Evolutionary conservation across 805 yeast genomes (phyloP).

Genomic region (Saccharomycopsis lassenensis): DNA sequence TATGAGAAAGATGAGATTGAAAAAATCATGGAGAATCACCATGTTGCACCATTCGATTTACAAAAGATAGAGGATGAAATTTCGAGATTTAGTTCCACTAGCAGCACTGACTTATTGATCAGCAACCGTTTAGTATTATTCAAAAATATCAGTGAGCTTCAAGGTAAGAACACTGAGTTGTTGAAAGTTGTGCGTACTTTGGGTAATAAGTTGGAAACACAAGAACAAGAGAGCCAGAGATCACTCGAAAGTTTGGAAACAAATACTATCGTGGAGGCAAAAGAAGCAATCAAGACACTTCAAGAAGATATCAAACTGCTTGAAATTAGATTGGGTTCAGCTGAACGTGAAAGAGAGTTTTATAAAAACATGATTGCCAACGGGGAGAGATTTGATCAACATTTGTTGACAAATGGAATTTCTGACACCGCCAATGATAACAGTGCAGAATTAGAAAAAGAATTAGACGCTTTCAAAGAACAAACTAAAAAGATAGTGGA

Average conservation of each 20-base stretch:
- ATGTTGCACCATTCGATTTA: slow-evolving; percentile 23
- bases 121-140: slow-evolving; percentile 67
- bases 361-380: slow-evolving; percentile 23
- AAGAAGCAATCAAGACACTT: slow-evolving; percentile 52
- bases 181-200: slow-evolving; percentile 57
- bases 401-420: slow-evolving; percentile 1
- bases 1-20: slow-evolving; percentile 59
- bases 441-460: slow-evolving; percentile 23
- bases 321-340: slow-evolving; percentile 41
- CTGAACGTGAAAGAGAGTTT: slow-evolving; percentile 60
- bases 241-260: slow-evolving; percentile 32
- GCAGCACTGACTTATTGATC: slow-evolving; percentile 65
- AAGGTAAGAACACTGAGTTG: slow-evolving; percentile 64
- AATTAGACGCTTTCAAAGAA: slow-evolving; percentile 19
- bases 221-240: slow-evolving; percentile 34
- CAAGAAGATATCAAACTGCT: slow-evolving; percentile 46
- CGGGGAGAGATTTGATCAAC: no score
- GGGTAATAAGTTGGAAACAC: slow-evolving; percentile 58
- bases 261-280: slow-evolving; percentile 49
- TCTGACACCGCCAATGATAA: slow-evolving; percentile 8
- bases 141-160: slow-evolving; percentile 53
- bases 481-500: slow-evolving; percentile 35
- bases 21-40: slow-evolving; percentile 32
- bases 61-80: slow-evolving; percentile 18
- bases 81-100: slow-evolving; percentile 21